Evolutionary conservation across 352 stramenopile species (phyloP).

Genomic region (Sclerospora graminicola): DNA sequence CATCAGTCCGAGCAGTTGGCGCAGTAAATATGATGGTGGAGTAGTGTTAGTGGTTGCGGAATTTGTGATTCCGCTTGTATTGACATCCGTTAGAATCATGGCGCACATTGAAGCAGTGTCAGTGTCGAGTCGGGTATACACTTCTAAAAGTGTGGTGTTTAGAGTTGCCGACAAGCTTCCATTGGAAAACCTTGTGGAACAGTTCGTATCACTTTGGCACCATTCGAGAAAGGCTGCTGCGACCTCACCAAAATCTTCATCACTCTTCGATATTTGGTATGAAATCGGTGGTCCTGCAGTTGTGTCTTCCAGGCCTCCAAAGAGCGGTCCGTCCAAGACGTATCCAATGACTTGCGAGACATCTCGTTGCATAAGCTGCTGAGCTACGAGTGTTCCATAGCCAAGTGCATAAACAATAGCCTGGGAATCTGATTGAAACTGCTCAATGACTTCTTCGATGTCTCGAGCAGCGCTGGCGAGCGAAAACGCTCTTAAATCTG

Average conservation of each 20-base stretch:
- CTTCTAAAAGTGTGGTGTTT: slow-evolving; percentile 18
- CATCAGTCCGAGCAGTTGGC: slow-evolving; percentile 38
- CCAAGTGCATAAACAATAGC: slow-evolving; percentile 55
- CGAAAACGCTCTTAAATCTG: slow-evolving; percentile 42
- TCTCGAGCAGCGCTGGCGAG: slow-evolving; percentile 54
- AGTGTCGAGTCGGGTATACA: slow-evolving; percentile 31
- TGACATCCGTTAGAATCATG: slow-evolving; percentile 9
- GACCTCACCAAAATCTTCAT: slow-evolving; percentile 34
- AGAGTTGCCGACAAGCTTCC: slow-evolving; percentile 18
- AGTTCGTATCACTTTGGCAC: slow-evolving; percentile 36
- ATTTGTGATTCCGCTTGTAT: slow-evolving; percentile 4
- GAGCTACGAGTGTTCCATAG: slow-evolving; percentile 53
- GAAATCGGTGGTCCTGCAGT: background rate
- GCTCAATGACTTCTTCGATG: slow-evolving; percentile 40
- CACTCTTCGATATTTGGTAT: slow-evolving; percentile 23
- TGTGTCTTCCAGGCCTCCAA: slow-evolving; percentile 3
- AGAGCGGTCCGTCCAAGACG: slow-evolving; percentile 44
- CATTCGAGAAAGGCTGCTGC: slow-evolving; percentile 32
- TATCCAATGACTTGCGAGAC: slow-evolving; percentile 43
- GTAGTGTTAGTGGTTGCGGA: slow-evolving; percentile 7
- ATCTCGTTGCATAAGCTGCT: slow-evolving; percentile 49
- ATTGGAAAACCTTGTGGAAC: slow-evolving; percentile 26
- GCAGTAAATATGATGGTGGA: slow-evolving; percentile 31
- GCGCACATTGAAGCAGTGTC: slow-evolving; percentile 20
- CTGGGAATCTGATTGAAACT: slow-evolving; percentile 29